Conservation (phyloP, 148 eudicot species). For the Amaranthus cruentus region DNA sequence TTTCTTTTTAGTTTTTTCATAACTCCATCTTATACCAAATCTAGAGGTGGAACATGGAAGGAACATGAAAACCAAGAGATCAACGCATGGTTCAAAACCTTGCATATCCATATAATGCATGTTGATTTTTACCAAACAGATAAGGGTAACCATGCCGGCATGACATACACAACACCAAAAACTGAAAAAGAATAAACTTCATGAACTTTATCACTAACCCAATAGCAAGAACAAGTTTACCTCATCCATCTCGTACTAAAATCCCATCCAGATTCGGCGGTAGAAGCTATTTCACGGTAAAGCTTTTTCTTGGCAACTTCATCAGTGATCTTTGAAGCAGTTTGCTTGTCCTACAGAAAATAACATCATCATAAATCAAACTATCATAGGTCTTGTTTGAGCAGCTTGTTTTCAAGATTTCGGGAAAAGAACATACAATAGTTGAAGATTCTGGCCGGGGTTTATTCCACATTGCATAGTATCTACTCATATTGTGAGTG, state of each 20-base stretch:
- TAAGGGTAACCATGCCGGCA: not conserved
- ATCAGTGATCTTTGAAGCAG: conserved; percentile 47
- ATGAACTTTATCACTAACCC: not conserved
- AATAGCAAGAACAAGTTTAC: conserved; percentile 27
- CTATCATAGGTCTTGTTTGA: not conserved
- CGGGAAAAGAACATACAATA: conserved; percentile 40
- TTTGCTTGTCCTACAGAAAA: conserved; percentile 55
- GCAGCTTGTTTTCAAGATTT: not conserved
- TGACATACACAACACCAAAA: not conserved
- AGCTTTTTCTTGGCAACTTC: conserved; percentile 43
- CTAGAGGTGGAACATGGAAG: not conserved
- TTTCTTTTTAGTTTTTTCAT: no score
- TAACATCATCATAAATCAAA: not conserved
- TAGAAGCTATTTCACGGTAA: conserved; percentile 78
- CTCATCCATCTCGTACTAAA: conserved; percentile 98
- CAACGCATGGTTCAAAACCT: not conserved
- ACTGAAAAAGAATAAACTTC: not conserved
- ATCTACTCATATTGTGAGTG: conserved; percentile 57
- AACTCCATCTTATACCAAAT: not conserved
- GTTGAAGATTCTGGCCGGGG: conserved; percentile 93
- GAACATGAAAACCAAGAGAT: not conserved
- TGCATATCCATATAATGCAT: not conserved
- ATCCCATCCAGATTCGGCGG: conserved; percentile 99
- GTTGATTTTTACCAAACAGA: not conserved
- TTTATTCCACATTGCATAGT: conserved; percentile 86